Evolutionary conservation across 345 rosid genomes (phyloP), one percentile per base, ranked within the genome.

Genomic region (Aurinia saxatilis): DNA sequence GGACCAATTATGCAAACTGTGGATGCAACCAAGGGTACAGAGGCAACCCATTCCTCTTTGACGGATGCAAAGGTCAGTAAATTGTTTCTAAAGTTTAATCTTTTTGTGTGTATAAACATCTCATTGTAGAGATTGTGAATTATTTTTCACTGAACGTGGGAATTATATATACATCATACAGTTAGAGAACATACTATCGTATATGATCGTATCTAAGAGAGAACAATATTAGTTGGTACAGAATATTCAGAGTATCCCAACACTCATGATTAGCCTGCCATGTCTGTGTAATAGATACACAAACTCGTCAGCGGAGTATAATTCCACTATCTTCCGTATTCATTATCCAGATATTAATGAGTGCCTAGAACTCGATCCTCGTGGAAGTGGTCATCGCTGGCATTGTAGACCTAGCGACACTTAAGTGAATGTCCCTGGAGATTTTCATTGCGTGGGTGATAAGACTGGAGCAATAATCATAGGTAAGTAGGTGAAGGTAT

Each of bases 21-120:
- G 27, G 4, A 4, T 82, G 82, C 58, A 19, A 8, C 2, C 0
- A 9, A 0, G 84, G 78, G 40, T 77, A 66, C 35, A 18, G 1
- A 3, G 81, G 81, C 7, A 79, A 73, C 23, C 64, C 83, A 9
- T 73, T 67, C 23, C 14, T 44, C 29, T 0, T 2, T 7, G 12
- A 23, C 50, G 71, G 52, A 17, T 74, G 74, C 31, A 10, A 13
- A 46, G 74, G 78, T 63, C 57, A 33, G 25, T 61, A 29, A 6
- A 6, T 40, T 5, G 5, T 38, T 38, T 21, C 19, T 37, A 36
- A 2, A 13, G 2, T 33, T 23, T 0, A 2, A 3, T 30, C 8
- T 30, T 1, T 30, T 30, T 30, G 1, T 21, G 25, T 21, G 25
- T 21, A 4, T 4, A 21, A 21, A 2, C 25, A 21, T 21, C 25